Percentiles rank a stretch among this genome's conserved stretches.
phyloP scores from a whole-genome alignment of 73 alveolate species.

The Breviolum minutum region DNA sequence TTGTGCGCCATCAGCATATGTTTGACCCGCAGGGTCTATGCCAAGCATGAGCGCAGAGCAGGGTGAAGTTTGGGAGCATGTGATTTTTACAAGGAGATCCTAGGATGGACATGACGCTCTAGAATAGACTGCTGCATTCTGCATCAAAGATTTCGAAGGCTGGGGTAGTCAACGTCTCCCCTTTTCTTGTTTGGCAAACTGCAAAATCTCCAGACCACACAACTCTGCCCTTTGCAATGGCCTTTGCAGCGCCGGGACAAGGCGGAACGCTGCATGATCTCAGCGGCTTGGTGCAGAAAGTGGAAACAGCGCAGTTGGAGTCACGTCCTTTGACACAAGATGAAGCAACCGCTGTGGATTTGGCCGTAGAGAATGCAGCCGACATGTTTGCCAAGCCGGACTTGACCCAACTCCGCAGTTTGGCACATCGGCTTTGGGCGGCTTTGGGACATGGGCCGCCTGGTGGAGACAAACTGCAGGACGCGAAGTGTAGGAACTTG shows the following conservation, averaged over 20 bases:
- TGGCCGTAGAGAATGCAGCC: neutral
- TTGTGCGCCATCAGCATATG: no score
- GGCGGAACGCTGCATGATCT: neutral
- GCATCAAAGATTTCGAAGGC: no score
- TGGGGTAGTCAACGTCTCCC: no score
- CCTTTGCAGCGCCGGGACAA: neutral
- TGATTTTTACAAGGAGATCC: no score
- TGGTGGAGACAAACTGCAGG: neutral
- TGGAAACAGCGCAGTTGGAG: conserved; percentile 54
- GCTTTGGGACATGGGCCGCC: conserved; percentile 50
- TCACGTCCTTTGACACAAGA: conserved; percentile 28
- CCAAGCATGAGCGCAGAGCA: no score
- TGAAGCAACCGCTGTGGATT: conserved; percentile 24
- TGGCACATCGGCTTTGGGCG: conserved; percentile 84
- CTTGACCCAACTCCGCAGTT: conserved; percentile 27
- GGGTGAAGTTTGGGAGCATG: no score
- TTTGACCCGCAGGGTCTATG: no score
- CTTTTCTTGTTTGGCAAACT: no score
- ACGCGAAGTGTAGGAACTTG: conserved; percentile 58
- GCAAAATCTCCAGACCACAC: no score
- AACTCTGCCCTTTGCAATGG: conserved; percentile 14
- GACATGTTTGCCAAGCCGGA: neutral
- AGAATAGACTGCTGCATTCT: no score
- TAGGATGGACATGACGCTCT: no score
- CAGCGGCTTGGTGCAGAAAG: neutral